These are phyloP conservation scores for Fusarium floridanum DNA, from an alignment of 2,329 filamentous ascomycete genomes.

Conservation along the genomic window DNA sequence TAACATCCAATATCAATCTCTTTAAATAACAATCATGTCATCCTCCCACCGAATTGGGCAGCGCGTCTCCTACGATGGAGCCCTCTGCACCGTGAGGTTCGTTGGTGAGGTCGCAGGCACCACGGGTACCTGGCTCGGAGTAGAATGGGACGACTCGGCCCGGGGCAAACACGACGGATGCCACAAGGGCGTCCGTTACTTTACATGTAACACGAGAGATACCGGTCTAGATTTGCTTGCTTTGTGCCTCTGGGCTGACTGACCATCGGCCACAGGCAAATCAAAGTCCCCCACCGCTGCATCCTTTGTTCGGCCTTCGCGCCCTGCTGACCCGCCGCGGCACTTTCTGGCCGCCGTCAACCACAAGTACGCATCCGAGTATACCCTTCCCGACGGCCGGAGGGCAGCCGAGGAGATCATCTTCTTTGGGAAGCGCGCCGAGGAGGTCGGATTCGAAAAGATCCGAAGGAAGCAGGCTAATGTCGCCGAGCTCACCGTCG, in stretches of 20 bases:
- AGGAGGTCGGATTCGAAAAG: constrained; percentile 97
- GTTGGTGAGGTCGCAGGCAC: constrained; percentile 82
- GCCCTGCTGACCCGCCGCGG: constrained; percentile 74
- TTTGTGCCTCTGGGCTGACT: not conserved
- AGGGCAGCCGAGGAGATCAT: constrained; percentile 64
- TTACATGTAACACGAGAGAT: constrained; percentile 73
- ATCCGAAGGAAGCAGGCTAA: constrained; percentile 83
- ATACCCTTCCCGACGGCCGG: constrained; percentile 53
- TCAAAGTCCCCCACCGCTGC: constrained; percentile 76
- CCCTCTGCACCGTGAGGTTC: constrained; percentile 87
- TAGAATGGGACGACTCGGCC: constrained; percentile 93
- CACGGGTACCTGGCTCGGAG: constrained; percentile 86
- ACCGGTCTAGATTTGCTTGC: not conserved
- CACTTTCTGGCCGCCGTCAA: constrained; percentile 84
- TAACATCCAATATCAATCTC: not conserved
- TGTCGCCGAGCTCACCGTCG: constrained; percentile 81
- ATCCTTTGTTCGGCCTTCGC: constrained; percentile 87
- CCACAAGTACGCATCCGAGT: constrained; percentile 83
- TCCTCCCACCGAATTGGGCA: constrained; percentile 70
- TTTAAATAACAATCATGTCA: constrained; percentile 51
- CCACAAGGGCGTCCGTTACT: constrained; percentile 84
- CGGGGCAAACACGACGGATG: constrained; percentile 93
- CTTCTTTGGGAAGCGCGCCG: constrained; percentile 84
- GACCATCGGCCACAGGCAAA: constrained; percentile 60
- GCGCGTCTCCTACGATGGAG: constrained; percentile 82